These are phyloP conservation scores for Haplosporangium sp. DNA, from an alignment of 371 early-diverging fungal species.

Conservation along the genomic window DNA sequence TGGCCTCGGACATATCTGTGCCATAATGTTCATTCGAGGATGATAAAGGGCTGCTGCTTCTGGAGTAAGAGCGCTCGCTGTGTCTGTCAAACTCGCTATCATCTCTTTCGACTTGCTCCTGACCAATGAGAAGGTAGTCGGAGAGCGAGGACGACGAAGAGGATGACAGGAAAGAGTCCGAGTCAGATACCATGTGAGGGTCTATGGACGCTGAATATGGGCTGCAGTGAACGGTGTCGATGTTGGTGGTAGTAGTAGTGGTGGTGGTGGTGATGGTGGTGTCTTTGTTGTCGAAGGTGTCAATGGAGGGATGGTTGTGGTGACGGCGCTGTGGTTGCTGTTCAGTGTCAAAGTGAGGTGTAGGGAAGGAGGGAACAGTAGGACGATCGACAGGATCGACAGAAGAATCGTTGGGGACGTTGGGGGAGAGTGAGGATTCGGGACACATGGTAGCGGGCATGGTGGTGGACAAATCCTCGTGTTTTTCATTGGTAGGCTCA, in stretches of 20 bases:
- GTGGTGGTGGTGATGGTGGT: neutral
- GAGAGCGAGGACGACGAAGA: conserved; percentile 52
- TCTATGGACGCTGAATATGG: neutral
- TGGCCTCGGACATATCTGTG: conserved; percentile 4
- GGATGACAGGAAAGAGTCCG: conserved; percentile 8
- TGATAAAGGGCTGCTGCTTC: conserved; percentile 18
- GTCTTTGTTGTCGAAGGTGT: neutral
- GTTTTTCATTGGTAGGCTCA: conserved; percentile 22
- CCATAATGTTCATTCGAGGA: conserved; percentile 5
- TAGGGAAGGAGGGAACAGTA: neutral
- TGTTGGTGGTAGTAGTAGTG: neutral
- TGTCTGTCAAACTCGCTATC: conserved; percentile 22
- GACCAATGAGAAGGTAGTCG: conserved; percentile 39
- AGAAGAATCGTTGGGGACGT: neutral
- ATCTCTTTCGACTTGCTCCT: conserved; percentile 29
- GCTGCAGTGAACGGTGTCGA: neutral
- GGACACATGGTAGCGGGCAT: neutral
- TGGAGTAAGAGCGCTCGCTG: conserved; percentile 13
- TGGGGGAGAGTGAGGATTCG: neutral
- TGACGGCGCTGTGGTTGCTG: no score
- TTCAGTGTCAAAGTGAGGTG: no score
- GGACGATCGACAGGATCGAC: neutral
- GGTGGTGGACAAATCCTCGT: conserved; percentile 13
- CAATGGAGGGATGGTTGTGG: no score
- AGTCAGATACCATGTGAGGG: neutral